These are phyloP conservation scores for Pilasporangium apinafurcum DNA, from an alignment of 352 stramenopile species.

Conservation along the genomic window DNA sequence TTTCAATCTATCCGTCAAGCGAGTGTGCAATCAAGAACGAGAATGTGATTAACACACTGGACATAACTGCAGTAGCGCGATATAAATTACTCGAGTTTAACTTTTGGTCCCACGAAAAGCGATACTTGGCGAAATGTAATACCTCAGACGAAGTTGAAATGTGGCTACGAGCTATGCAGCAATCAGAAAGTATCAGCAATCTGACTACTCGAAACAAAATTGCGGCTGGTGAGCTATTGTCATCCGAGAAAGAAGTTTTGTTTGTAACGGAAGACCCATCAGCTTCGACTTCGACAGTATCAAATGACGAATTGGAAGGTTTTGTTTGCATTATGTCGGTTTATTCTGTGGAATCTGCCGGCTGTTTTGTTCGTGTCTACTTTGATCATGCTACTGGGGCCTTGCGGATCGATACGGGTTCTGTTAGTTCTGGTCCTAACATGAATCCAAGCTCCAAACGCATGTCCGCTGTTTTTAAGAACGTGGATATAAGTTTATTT, in stretches of 20 bases:
- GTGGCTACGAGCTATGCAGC: conserved; percentile 57
- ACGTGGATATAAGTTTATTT: conserved; percentile 44
- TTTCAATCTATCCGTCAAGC: conserved; percentile 50
- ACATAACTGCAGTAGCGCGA: conserved; percentile 31
- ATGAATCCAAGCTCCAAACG: conserved; percentile 51
- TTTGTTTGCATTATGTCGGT: conserved; percentile 64
- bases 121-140: conserved; percentile 22
- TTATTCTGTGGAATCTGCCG: conserved; percentile 57
- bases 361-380: conserved; percentile 63
- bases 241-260: conserved; percentile 15
- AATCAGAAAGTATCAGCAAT: conserved; percentile 32
- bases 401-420: conserved; percentile 60
- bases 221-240: conserved; percentile 1
- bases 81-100: conserved; percentile 30
- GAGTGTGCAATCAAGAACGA: conserved; percentile 23
- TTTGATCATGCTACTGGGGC: conserved; percentile 63
- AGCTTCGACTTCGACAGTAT: not conserved
- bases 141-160: conserved; percentile 28
- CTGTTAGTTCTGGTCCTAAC: conserved; percentile 34
- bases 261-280: conserved; percentile 13
- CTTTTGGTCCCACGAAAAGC: conserved; percentile 36
- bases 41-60: conserved; percentile 23
- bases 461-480: conserved; percentile 55
- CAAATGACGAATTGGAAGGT: conserved; percentile 25
- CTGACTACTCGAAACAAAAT: conserved; percentile 16